Evolutionary conservation across 2,329 filamentous ascomycete species (phyloP).

Genomic region (Aureobasidium namibiae): DNA sequence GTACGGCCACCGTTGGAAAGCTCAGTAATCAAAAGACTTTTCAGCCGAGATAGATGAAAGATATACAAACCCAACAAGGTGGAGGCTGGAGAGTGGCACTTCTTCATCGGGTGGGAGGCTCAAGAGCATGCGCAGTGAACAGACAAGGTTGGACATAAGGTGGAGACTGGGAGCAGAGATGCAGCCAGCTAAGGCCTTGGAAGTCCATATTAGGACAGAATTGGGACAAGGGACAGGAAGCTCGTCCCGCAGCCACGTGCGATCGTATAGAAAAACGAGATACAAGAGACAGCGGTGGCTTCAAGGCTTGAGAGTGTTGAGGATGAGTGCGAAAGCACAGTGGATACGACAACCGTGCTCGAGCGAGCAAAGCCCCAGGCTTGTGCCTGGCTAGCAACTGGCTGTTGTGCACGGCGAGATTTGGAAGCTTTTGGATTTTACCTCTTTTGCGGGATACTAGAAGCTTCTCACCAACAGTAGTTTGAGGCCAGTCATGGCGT

Average conservation of each 20-base stretch:
- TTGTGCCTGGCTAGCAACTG: slow-evolving; percentile 9
- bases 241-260: slow-evolving; percentile 2
- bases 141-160: neutral
- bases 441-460: neutral
- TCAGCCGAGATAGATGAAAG: slow-evolving; percentile 4
- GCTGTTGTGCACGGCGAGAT: neutral
- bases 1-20: neutral
- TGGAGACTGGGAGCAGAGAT: neutral
- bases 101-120: neutral
- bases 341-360: slow-evolving; percentile 9
- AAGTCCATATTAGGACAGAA: neutral
- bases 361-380: neutral
- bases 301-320: slow-evolving; percentile 3
- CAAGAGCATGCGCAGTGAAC: neutral
- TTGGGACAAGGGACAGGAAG: neutral
- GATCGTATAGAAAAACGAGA: neutral
- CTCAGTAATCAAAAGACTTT: neutral
- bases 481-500: neutral
- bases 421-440: slow-evolving; percentile 11
- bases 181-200: neutral
- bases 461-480: slow-evolving; percentile 9
- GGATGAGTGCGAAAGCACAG: neutral
- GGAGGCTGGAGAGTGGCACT: neutral
- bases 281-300: neutral
- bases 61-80: neutral